These are phyloP conservation scores for Penicillium expansum DNA, from an alignment of 2,329 filamentous ascomycete genomes.

Conservation along the genomic window DNA sequence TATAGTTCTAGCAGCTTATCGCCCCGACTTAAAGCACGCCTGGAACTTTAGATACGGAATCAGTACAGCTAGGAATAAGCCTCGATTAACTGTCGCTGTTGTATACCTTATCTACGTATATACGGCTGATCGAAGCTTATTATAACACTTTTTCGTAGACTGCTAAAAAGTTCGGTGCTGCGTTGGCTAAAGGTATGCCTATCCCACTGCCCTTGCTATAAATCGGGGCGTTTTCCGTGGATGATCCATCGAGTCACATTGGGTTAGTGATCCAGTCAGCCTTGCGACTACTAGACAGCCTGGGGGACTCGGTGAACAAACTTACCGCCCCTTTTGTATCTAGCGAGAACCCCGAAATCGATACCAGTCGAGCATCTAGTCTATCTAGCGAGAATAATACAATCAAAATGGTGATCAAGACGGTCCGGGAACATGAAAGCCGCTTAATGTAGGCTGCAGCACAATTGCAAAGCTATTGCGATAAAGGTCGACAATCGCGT, in stretches of 20 bases:
- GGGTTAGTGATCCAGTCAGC: neutral
- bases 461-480: neutral
- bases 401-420: neutral
- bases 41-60: neutral
- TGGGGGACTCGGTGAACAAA: neutral
- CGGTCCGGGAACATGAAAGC: neutral
- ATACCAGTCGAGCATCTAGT: neutral
- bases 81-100: conserved; percentile 1
- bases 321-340: neutral
- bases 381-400: neutral
- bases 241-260: neutral
- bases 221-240: neutral
- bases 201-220: neutral
- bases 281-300: neutral
- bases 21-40: neutral
- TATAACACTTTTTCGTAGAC: neutral
- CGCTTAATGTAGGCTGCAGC: neutral
- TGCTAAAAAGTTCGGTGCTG: neutral
- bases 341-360: neutral
- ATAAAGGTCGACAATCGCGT: neutral
- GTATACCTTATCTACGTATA: neutral
- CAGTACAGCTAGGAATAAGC: neutral
- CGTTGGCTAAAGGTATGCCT: neutral
- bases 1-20: neutral
- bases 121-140: neutral